phyloP scores from a whole-genome alignment of 768 basidiomycete genomes.

The Tylopilus intermedius region DNA sequence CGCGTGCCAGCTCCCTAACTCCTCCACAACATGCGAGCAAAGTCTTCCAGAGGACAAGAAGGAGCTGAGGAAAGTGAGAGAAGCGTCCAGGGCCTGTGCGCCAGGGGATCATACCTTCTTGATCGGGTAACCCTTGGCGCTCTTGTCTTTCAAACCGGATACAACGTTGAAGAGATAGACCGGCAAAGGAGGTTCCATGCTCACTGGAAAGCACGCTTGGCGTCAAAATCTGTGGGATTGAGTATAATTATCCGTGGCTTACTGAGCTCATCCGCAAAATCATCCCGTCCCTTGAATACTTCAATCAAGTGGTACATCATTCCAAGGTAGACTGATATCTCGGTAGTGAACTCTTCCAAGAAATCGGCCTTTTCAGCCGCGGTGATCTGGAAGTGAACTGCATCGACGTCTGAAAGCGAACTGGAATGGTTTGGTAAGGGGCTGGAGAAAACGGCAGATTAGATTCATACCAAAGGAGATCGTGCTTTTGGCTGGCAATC shows the following conservation, averaged over 20 bases:
- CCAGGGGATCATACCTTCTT: slow-evolving; percentile 66
- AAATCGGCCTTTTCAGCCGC: slow-evolving; percentile 68
- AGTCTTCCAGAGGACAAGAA: slow-evolving; percentile 93
- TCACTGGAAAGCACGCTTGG: slow-evolving; percentile 56
- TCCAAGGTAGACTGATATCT: slow-evolving; percentile 88
- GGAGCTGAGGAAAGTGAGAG: slow-evolving; percentile 49
- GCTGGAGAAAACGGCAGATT: neutral
- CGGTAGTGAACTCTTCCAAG: slow-evolving; percentile 86
- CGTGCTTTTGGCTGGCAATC: slow-evolving; percentile 83
- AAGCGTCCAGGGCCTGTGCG: neutral
- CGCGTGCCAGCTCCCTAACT: slow-evolving; percentile 76
- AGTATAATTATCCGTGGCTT: slow-evolving; percentile 31
- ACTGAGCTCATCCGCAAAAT: slow-evolving; percentile 97
- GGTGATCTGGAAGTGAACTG: slow-evolving; percentile 65
- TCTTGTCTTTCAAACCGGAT: slow-evolving; percentile 87
- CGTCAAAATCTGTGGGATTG: neutral
- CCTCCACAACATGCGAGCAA: slow-evolving; percentile 91
- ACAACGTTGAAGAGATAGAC: slow-evolving; percentile 89
- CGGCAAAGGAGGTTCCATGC: slow-evolving; percentile 88
- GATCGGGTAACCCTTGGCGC: slow-evolving; percentile 92
- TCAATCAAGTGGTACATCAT: slow-evolving; percentile 96
- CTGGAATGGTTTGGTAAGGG: slow-evolving; percentile 35
- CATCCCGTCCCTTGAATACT: slow-evolving; percentile 86
- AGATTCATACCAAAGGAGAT: slow-evolving; percentile 61
- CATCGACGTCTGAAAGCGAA: slow-evolving; percentile 70